A percentile compares a stretch with the other conserved stretches of the same genome.
Evolutionary conservation across 371 early-diverging fungal genomes (phyloP).

Genomic region (Rhizopus stolonifer): DNA sequence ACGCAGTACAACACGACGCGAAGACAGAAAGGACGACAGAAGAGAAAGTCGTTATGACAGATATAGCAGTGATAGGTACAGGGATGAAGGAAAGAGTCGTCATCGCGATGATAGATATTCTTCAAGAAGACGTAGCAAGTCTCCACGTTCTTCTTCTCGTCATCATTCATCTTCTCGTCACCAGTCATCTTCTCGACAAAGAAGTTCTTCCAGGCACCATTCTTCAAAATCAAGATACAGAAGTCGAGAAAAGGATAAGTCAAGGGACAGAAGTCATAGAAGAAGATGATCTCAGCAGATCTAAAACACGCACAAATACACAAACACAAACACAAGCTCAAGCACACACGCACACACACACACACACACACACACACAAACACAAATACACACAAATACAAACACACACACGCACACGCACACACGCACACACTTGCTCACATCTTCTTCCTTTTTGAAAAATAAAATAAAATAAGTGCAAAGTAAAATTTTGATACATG

Average conservation of each 20-base stretch:
- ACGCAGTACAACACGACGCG: slow-evolving; percentile 12
- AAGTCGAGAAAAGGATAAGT: slow-evolving; percentile 25
- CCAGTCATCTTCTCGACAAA: slow-evolving; percentile 2
- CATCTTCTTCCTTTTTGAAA: background rate
- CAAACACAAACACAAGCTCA: too few species aligned
- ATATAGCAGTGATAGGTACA: slow-evolving; percentile 3
- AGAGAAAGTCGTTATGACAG: slow-evolving; percentile 12
- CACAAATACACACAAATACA: too few species aligned
- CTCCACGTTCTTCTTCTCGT: slow-evolving; percentile 18
- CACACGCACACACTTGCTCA: too few species aligned
- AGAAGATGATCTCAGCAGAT: slow-evolving; percentile 13
- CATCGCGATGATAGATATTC: slow-evolving; percentile 6
- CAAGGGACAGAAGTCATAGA: slow-evolving; percentile 21
- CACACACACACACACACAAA: too few species aligned
- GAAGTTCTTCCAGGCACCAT: slow-evolving; percentile 25
- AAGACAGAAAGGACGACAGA: slow-evolving; percentile 5
- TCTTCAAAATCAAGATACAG: slow-evolving; percentile 29
- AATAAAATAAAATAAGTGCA: too few species aligned
- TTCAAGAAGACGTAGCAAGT: slow-evolving; percentile 10
- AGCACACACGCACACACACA: too few species aligned
- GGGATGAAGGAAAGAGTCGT: slow-evolving; percentile 6
- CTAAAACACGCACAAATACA: too few species aligned
- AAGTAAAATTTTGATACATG: too few species aligned
- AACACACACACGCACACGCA: too few species aligned
- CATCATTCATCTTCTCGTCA: slow-evolving; percentile 4